These are phyloP conservation scores for Neckera pumila DNA, from an alignment of 225 moss, liverwort and hornwort species.

Conservation along the genomic window DNA sequence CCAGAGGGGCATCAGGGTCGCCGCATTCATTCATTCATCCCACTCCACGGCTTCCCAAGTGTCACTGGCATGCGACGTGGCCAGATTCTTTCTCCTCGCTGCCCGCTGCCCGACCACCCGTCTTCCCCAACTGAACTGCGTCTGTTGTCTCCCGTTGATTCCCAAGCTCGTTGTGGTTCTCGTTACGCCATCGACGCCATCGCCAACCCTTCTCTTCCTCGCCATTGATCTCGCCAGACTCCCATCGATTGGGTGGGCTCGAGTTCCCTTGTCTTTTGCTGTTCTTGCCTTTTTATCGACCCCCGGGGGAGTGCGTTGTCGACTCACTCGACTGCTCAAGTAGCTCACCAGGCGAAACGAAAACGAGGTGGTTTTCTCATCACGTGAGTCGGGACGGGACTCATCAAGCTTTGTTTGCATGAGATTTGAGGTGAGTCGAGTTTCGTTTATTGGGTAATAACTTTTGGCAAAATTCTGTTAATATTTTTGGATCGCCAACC, in stretches of 20 bases:
- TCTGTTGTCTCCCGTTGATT: neutral
- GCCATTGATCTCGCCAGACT: neutral
- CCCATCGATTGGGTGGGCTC: neutral
- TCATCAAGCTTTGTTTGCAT: neutral
- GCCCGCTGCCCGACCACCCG: neutral
- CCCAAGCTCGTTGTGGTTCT: neutral
- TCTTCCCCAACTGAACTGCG: neutral
- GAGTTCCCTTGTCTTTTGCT: neutral
- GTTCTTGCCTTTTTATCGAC: neutral
- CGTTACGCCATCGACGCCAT: neutral
- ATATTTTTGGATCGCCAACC: neutral
- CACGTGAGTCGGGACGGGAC: neutral
- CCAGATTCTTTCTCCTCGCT: neutral
- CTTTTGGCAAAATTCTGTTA: too few species aligned
- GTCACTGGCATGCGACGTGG: neutral
- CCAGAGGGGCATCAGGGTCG: neutral
- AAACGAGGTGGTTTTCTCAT: neutral
- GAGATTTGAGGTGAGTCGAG: neutral
- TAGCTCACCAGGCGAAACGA: neutral
- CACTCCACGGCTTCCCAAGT: neutral
- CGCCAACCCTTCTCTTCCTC: neutral
- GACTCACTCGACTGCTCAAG: neutral
- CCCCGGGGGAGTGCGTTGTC: neutral
- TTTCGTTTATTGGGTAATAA: too few species aligned
- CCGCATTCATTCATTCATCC: neutral